These are phyloP conservation scores for Ascobolus immersus DNA, from an alignment of 495 filamentous ascomycete genomes.

Conservation along the genomic window DNA sequence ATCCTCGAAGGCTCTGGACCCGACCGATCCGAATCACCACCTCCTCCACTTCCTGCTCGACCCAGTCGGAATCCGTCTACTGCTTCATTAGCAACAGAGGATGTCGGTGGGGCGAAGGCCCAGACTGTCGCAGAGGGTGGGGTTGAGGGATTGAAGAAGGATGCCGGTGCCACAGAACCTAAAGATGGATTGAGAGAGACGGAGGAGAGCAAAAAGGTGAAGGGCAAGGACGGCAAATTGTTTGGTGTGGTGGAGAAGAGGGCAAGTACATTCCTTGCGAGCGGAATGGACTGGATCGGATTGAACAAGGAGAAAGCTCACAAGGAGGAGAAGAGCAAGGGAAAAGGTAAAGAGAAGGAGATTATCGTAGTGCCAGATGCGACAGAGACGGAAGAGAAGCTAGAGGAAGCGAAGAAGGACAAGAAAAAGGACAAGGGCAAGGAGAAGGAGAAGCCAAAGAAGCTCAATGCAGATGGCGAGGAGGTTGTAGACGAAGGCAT, in stretches of 20 bases:
- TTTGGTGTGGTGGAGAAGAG: background rate
- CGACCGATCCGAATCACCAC: background rate
- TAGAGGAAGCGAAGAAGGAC: constrained; percentile 9
- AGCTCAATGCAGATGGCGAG: background rate
- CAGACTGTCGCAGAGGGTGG: background rate
- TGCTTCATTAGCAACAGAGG: background rate
- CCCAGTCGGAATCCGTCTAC: background rate
- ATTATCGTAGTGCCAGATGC: background rate
- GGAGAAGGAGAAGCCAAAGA: constrained; percentile 9
- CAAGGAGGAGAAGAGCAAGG: constrained; percentile 4
- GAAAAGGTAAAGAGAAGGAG: background rate
- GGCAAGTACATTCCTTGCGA: background rate
- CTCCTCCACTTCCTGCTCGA: background rate
- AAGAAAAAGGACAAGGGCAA: constrained; percentile 13
- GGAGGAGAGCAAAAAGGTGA: background rate
- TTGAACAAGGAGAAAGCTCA: constrained; percentile 1
- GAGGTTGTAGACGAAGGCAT: background rate
- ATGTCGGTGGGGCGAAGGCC: background rate
- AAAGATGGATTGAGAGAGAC: background rate
- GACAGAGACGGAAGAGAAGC: constrained; percentile 17
- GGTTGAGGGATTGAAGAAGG: background rate
- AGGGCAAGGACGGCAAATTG: background rate
- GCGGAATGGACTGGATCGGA: background rate
- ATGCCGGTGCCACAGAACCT: background rate
- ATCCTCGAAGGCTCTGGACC: too few relatives aligned